Evolutionary conservation across 2,329 filamentous ascomycete species (phyloP), one percentile per base, ranked within the genome.

Genomic region (Parascedosporium putredinis): DNA sequence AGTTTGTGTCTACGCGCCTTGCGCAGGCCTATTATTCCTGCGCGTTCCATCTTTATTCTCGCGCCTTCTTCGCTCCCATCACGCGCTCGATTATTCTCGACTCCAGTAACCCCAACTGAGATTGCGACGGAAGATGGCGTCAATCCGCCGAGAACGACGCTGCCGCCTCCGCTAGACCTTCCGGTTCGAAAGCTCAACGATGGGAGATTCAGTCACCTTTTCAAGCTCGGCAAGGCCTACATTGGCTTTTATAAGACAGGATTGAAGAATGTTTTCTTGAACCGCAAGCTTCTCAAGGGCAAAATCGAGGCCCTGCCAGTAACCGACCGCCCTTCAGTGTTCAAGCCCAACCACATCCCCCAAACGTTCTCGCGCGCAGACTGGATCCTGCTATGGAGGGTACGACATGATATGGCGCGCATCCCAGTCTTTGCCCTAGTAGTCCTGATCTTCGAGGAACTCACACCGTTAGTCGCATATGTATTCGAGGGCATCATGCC

Each of bases 191-290:
- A 70, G 16, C 60, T 72, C 18, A 59, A 65, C 6, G 63, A 75
- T 25, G 67, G 68, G 24, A 60, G 68, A 18, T 61, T 77, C 50
- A 64, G 65, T 50, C 59, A 64, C 33, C 59, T 59, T 16, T 78
- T 86, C 67, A 70, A 79, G 54, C 77, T 78, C 59, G 91, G 88
- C 54, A 84, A 85, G 62, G 80, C 85, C 47, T 95, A 95, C 66
- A 64, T 85, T 8, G 66, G 67, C 31, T 97, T 97, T 76, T 97
- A 96, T 79, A 95, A 93, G 67, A 75, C 79, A 1, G 91, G 90
- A 16, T 67, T 95, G 27, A 81, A 82, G 60, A 81, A 84, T 58
- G 81, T 95, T 47, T 81, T 80, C 62, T 67, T 71, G 52, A 95
- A 95, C 57, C 73, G 77, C 45, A 61, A 69, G 20, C 72, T 75